phyloP scores from a whole-genome alignment of 805 yeast genomes.

The Starmerella sirachaensis region DNA sequence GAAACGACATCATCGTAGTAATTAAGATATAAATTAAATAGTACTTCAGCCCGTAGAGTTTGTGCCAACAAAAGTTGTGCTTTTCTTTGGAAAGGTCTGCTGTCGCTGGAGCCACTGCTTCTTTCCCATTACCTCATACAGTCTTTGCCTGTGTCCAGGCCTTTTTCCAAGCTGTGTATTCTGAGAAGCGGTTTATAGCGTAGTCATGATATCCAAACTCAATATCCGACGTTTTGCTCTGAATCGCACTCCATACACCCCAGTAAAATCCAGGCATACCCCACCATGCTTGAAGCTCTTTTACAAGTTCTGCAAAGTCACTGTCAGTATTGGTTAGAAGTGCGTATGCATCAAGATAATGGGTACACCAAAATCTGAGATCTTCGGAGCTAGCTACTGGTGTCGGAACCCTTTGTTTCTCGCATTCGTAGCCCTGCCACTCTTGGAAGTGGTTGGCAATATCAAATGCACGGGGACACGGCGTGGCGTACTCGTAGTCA shows the following conservation, averaged over 20 bases:
- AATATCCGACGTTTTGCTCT: constrained; percentile 52
- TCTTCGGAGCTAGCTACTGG: constrained; percentile 36
- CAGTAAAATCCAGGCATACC: constrained; percentile 77
- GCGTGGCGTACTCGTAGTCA: constrained; percentile 62
- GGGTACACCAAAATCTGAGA: constrained; percentile 46
- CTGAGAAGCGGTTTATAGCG: constrained; percentile 47
- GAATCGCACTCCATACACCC: constrained; percentile 78
- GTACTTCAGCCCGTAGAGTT: no score
- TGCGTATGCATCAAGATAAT: constrained; percentile 36
- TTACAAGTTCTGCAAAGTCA: constrained; percentile 36
- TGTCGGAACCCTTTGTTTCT: constrained; percentile 44
- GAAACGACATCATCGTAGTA: no score
- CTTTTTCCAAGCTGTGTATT: constrained; percentile 56
- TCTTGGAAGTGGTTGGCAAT: constrained; percentile 65
- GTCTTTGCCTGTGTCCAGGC: neutral
- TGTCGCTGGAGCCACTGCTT: no score
- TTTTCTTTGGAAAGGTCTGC: no score
- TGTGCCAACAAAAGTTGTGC: no score
- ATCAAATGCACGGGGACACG: constrained; percentile 63
- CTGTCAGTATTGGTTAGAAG: constrained; percentile 20
- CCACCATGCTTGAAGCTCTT: constrained; percentile 49
- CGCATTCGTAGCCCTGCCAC: constrained; percentile 76
- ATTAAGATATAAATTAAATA: no score
- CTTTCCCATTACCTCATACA: no score
- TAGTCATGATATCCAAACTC: constrained; percentile 61